Evolutionary conservation across 2,329 filamentous ascomycete genomes (phyloP).

Genomic region (Cladosporium sp.): DNA sequence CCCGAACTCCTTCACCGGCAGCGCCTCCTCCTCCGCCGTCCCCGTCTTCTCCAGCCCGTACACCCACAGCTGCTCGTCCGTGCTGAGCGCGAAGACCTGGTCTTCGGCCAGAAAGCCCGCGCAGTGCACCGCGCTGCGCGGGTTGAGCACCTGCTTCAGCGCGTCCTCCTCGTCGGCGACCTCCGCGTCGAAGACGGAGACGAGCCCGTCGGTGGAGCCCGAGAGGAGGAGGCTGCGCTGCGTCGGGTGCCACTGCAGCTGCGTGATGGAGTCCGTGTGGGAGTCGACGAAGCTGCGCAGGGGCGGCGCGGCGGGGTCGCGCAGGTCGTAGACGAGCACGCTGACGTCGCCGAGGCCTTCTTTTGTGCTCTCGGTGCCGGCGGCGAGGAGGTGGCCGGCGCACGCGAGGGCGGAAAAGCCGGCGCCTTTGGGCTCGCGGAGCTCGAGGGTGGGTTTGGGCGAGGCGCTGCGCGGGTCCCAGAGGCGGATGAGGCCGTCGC

Average conservation of each 20-base stretch:
- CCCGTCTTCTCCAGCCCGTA: constrained; percentile 63
- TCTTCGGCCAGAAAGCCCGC: constrained; percentile 62
- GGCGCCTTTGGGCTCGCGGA: constrained; percentile 39
- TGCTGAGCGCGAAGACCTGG: constrained; percentile 66
- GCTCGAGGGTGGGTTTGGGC: constrained; percentile 44
- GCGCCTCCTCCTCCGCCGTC: constrained; percentile 47
- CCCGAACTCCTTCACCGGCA: constrained; percentile 54
- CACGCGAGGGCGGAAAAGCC: constrained; percentile 62
- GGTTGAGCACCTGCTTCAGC: constrained; percentile 71
- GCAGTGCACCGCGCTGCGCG: constrained; percentile 66
- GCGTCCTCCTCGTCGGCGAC: constrained; percentile 71
- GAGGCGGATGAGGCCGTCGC: constrained; percentile 56
- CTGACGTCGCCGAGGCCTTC: constrained; percentile 35
- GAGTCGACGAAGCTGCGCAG: constrained; percentile 39
- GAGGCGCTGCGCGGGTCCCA: constrained; percentile 42
- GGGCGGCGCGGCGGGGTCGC: constrained; percentile 31
- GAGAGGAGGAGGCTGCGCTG: constrained; percentile 60
- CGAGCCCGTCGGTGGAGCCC: constrained; percentile 71
- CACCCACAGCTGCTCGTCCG: constrained; percentile 71
- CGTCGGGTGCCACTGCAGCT: constrained; percentile 41
- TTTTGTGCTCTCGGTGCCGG: constrained; percentile 58
- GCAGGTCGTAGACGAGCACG: constrained; percentile 35
- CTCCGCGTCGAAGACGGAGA: constrained; percentile 68
- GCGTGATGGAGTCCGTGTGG: constrained; percentile 55
- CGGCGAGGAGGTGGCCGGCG: constrained; percentile 56